These are phyloP conservation scores for Sarcomyxa edulis DNA, from an alignment of 768 basidiomycete genomes.

Conservation along the genomic window DNA sequence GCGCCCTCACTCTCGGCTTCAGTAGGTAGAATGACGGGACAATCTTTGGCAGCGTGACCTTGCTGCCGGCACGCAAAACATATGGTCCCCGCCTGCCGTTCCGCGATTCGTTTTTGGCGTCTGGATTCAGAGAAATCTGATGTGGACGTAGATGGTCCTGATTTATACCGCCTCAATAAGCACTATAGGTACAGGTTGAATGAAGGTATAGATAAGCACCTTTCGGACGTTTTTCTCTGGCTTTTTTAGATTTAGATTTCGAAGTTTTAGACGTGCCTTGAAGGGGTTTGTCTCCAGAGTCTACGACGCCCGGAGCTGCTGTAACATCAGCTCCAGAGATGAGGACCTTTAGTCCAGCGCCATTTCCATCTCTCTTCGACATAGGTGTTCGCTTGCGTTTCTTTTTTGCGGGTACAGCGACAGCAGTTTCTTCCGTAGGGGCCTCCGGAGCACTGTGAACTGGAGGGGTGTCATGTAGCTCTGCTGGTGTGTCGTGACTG, in stretches of 20 bases:
- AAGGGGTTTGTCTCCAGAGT: not conserved
- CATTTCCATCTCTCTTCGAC: conserved; percentile 3
- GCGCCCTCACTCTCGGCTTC: conserved; percentile 14
- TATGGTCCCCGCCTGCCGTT: conserved; percentile 51
- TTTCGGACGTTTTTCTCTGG: no score
- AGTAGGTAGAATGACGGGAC: conserved; percentile 58
- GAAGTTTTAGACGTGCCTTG: no score
- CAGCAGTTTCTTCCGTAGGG: conserved; percentile 10
- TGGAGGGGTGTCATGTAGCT: no score
- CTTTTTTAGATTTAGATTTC: no score
- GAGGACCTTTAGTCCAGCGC: conserved; percentile 2
- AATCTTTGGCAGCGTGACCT: conserved; percentile 82
- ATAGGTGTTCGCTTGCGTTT: conserved; percentile 39
- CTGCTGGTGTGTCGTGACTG: no score
- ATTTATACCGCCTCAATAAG: no score
- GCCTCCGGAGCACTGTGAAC: no score
- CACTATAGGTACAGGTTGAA: no score
- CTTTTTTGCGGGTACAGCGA: conserved; percentile 39
- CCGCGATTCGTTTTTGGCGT: conserved; percentile 56
- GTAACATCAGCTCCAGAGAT: not conserved
- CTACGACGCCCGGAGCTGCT: not conserved
- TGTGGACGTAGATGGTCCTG: no score
- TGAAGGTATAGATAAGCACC: no score
- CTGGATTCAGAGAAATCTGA: conserved; percentile 65
- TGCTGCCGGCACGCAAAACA: conserved; percentile 86